These are phyloP conservation scores for Puccinia triticina DNA, from an alignment of 1,284 basidiomycete species.

Conservation along the genomic window DNA sequence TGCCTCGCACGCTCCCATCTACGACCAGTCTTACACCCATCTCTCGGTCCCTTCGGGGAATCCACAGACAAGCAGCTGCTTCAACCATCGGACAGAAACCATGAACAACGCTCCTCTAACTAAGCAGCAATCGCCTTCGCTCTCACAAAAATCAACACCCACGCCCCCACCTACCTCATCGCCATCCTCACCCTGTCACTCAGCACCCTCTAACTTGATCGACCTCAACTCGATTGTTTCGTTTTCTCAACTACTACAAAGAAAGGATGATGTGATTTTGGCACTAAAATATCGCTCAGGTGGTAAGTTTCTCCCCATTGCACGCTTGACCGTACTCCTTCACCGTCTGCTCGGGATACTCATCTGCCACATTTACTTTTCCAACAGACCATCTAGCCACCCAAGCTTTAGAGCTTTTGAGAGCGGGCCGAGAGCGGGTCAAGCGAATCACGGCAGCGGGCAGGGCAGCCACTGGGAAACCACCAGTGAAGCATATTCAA, in stretches of 20 bases:
- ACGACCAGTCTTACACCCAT: conserved; percentile 31
- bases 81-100: conserved; percentile 8
- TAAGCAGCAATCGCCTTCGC: conserved; percentile 23
- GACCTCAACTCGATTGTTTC: conserved; percentile 43
- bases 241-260: conserved; percentile 36
- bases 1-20: conserved; percentile 23
- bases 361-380: neutral
- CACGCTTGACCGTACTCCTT: neutral
- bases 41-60: conserved; percentile 13
- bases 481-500: conserved; percentile 49
- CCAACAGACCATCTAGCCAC: conserved; percentile 39
- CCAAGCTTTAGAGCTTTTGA: conserved; percentile 44
- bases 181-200: conserved; percentile 16
- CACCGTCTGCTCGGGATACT: neutral
- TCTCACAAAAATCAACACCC: conserved; percentile 27
- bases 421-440: conserved; percentile 42
- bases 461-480: conserved; percentile 42
- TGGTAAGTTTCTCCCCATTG: conserved; percentile 14
- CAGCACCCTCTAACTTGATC: conserved; percentile 30
- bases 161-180: conserved; percentile 39
- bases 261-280: conserved; percentile 38
- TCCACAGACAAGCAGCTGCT: conserved; percentile 10
- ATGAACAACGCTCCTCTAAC: neutral
- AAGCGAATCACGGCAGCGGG: conserved; percentile 47
- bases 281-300: conserved; percentile 43